Conservation (phyloP, 2,329 filamentous ascomycete species). For the Tricladium varicosporioides region DNA sequence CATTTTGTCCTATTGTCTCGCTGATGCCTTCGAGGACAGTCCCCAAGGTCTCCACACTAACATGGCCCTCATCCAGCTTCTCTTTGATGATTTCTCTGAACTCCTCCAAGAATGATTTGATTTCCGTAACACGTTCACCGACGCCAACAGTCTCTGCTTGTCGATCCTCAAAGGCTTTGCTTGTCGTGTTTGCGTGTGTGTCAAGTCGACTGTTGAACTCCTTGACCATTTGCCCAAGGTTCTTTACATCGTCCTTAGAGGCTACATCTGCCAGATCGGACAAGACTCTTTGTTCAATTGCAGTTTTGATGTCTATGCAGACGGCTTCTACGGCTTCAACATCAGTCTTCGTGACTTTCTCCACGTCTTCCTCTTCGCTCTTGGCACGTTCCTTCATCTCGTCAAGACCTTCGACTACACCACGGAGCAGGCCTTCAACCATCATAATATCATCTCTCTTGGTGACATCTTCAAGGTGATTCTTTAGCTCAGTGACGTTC, state of each 20-base stretch:
- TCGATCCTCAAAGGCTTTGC: conserved; percentile 78
- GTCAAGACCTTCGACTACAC: conserved; percentile 73
- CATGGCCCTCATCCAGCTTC: conserved; percentile 73
- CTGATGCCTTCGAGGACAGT: conserved; percentile 66
- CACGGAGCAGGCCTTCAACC: conserved; percentile 75
- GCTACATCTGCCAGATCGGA: conserved; percentile 70
- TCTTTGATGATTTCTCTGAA: conserved; percentile 74
- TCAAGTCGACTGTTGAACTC: conserved; percentile 69
- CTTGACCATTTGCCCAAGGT: conserved; percentile 67
- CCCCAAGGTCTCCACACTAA: conserved; percentile 70
- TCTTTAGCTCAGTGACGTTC: conserved; percentile 62
- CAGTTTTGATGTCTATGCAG: conserved; percentile 80
- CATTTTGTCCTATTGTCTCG: conserved; percentile 59
- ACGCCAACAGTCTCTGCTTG: conserved; percentile 80
- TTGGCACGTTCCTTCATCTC: conserved; percentile 57
- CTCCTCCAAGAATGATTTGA: conserved; percentile 74
- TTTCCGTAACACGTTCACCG: conserved; percentile 73
- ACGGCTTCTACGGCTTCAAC: conserved; percentile 77
- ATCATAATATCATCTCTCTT: conserved; percentile 76
- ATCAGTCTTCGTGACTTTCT: conserved; percentile 76
- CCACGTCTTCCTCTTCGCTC: conserved; percentile 43
- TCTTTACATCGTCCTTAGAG: conserved; percentile 72
- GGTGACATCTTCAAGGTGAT: conserved; percentile 67
- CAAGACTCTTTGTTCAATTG: conserved; percentile 70
- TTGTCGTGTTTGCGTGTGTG: conserved; percentile 68